Evolutionary conservation across 805 yeast genomes (phyloP), one percentile per base, ranked within the genome.

Genomic region (Metschnikowia matae): DNA sequence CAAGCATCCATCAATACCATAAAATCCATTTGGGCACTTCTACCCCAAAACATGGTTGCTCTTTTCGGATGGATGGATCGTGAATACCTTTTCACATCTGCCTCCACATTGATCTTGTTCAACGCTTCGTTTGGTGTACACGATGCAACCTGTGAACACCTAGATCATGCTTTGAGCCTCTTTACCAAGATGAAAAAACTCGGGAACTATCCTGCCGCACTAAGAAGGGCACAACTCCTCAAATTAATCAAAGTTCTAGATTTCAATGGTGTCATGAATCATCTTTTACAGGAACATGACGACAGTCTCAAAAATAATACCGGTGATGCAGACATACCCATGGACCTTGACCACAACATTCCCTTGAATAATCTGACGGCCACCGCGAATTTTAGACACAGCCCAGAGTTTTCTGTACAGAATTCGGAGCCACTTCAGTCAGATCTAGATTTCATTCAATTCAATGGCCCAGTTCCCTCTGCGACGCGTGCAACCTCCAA

Each of bases 41-140:
- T 84, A 62, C 88, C 87, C 0, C 87, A 84, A 50, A 85, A 85
- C 56, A 84, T 85, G 89, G 84, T 87, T n/a, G 92, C 95, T 0
- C 66, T 86, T 40, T 87, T 87, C 68, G 94, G 95, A 2, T 87
- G 88, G 73, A 86, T 87, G 92, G 95, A 87, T 62, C 74, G 95
- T 58, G 95, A 87, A 60, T 87, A 87, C 61, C 69, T 87, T 21
- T 87, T 85, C 64, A 86, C 90, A 0, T 81, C 91, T 0, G 82
- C 91, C 3, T 85, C 87, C 4, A 86, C 94, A 0, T 67, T 86
- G 43, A 80, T 86, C 14, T 70, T 87, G 39, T 86, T 85, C 64
- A 87, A 84, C 62, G 84, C 89, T 1, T 84, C 94, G 0, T 87
- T 87, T 68, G 95, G 95, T 6, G 85, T 86, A 6, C 89, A 86